Conservation (phyloP, 1,284 basidiomycete genomes). For the Coniferiporia sulphurascens region DNA sequence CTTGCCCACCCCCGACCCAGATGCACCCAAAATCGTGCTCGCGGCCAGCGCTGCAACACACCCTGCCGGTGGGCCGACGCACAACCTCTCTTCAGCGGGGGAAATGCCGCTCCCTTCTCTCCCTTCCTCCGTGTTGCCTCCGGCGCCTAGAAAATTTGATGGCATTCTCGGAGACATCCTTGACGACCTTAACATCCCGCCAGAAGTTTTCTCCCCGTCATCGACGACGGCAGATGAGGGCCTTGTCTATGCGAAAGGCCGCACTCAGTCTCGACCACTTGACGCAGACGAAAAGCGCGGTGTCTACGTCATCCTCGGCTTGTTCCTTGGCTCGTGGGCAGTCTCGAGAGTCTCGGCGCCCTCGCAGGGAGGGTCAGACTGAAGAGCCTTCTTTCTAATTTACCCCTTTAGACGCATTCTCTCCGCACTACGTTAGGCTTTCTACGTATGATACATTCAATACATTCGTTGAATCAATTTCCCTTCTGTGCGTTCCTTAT, state of each 20-base stretch:
- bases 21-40: conserved; percentile 65
- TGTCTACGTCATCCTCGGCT: conserved; percentile 7
- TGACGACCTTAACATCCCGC: conserved; percentile 15
- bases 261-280: conserved; percentile 1
- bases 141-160: conserved; percentile 1
- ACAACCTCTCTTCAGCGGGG: conserved; percentile 39
- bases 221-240: not conserved
- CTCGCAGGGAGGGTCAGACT: not conserved
- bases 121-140: not conserved
- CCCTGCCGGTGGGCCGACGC: conserved; percentile 58
- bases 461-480: not conserved
- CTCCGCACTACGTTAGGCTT: not conserved
- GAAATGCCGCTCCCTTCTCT: conserved; percentile 19
- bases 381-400: not conserved
- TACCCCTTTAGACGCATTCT: not conserved
- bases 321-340: conserved; percentile 13
- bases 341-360: conserved; percentile 8
- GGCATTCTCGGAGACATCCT: conserved; percentile 13
- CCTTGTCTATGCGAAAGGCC: not conserved
- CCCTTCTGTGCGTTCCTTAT: too few relatives aligned
- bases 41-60: conserved; percentile 64
- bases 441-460: not conserved
- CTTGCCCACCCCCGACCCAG: conserved; percentile 25
- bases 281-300: conserved; percentile 12
- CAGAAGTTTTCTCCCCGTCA: conserved; percentile 3